A percentile compares a stretch with the other conserved stretches of the same genome.
phyloP scores from a whole-genome alignment of 2,329 filamentous ascomycete species.

The Aspergillus sclerotialis region DNA sequence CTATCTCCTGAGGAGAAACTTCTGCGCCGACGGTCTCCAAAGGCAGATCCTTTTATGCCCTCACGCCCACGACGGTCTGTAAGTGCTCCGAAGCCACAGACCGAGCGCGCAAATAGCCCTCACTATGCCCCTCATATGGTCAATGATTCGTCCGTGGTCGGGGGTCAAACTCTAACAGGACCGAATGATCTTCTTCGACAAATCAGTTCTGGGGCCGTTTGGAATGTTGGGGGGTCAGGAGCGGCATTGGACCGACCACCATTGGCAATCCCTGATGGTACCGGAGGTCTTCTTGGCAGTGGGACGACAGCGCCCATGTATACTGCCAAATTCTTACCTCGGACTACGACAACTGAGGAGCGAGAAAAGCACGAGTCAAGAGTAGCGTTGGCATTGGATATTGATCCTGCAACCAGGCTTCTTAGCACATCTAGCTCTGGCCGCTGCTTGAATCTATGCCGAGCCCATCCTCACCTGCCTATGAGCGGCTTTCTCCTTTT shows the following conservation, averaged over 20 bases:
- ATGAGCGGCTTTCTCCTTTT: constrained; percentile 25
- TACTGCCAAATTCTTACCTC: constrained; percentile 49
- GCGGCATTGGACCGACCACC: constrained; percentile 43
- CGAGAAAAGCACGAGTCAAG: constrained; percentile 64
- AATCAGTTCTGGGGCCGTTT: constrained; percentile 63
- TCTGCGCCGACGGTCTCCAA: constrained; percentile 36
- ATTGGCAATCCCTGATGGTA: constrained; percentile 51
- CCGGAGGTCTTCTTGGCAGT: constrained; percentile 58
- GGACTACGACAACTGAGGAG: constrained; percentile 50
- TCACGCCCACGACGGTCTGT: constrained; percentile 21
- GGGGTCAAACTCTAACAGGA: constrained; percentile 2
- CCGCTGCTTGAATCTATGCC: constrained; percentile 15
- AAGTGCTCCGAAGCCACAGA: constrained; percentile 7
- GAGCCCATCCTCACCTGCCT: constrained; percentile 17
- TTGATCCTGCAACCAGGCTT: constrained; percentile 63
- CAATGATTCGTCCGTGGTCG: constrained; percentile 15
- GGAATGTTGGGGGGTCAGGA: constrained; percentile 67
- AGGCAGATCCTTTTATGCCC: constrained; percentile 49
- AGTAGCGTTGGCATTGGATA: constrained; percentile 71
- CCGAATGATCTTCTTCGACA: constrained; percentile 32
- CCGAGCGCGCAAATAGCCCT: constrained; percentile 14
- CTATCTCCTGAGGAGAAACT: constrained; percentile 43
- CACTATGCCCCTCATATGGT: constrained; percentile 30
- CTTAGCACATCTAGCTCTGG: constrained; percentile 46
- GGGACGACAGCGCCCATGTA: constrained; percentile 65